Conservation (phyloP, 495 filamentous ascomycete genomes). For the Chaetomium fimeti region DNA sequence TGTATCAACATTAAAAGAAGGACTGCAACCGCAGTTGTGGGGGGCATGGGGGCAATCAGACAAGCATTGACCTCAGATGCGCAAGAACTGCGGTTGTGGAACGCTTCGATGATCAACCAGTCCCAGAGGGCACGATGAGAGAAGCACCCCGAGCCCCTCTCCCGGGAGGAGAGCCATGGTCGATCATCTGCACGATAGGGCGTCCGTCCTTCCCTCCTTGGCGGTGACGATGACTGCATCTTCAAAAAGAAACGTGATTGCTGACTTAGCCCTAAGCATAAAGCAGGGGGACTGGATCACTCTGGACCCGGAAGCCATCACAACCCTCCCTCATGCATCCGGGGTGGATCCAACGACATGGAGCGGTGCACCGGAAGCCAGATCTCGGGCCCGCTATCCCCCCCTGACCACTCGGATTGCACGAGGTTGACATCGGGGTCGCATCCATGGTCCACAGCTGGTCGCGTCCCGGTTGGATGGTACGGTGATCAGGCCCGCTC, state of each 20-base stretch:
- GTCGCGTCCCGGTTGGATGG: constrained; percentile 17
- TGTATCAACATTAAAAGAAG: constrained; percentile 20
- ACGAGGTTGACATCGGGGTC: background rate
- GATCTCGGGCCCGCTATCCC: background rate
- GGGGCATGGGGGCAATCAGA: constrained; percentile 10
- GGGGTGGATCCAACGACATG: background rate
- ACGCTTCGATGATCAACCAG: background rate
- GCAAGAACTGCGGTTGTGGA: background rate
- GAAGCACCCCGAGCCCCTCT: too few relatives aligned
- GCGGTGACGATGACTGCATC: background rate
- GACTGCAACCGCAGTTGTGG: background rate
- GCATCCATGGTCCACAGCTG: background rate
- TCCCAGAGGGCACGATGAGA: background rate
- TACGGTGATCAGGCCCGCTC: constrained; percentile 31
- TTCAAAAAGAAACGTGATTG: constrained; percentile 2
- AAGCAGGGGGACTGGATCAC: constrained; percentile 9
- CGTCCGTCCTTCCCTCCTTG: too few relatives aligned
- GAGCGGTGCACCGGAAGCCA: constrained; percentile 1
- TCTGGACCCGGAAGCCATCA: constrained; percentile 6
- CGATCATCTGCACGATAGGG: constrained; percentile 4
- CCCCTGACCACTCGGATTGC: background rate
- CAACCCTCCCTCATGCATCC: constrained; percentile 12
- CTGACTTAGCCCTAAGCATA: background rate
- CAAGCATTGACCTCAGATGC: constrained; percentile 5
- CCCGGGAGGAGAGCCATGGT: background rate